Evolutionary conservation across 1,139 yeast genomes (phyloP), one percentile per base, ranked within the genome.

Genomic region (Candida sanyaensis): DNA sequence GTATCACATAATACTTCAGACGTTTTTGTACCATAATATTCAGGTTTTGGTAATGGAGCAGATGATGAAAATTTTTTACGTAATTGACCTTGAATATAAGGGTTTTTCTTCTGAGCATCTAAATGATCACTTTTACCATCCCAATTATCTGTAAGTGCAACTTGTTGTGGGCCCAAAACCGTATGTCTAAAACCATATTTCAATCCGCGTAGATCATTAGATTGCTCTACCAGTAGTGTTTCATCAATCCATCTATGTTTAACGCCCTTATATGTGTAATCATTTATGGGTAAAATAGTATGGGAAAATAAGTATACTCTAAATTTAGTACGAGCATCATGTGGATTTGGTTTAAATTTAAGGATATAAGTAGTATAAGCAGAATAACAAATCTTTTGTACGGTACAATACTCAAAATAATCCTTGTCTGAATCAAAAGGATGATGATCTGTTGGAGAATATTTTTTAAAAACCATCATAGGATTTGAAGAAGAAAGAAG

Each of bases 231-330:
- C 10, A 29, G 11, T 13, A n/a, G n/a, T 5, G 49, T 43, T 38
- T 52, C 56, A 30, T 50, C 49, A 13, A 53, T 40, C 55, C 55
- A 53, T 29, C 56, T 30, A 36, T 44, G 48, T 24, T 31, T 43
- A 24, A 47, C 38, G 2, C 50, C 54, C 6, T 52, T 40, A 23
- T 52, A 53, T 9, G 47, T 37, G 31, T 53, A 53, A 38, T 53
- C 56, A 44, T 41, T 31, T 7, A 52, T 48, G 2, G 56, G 55
- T 30, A 52, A 39, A 2, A 41, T 38, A 1, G 50, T 38, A 43
- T 52, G 55, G 17, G 49, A 32, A 43, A 52, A 53, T 48, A 53
- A 32, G 2, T 41, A 43, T 12, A 53, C 24, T 40, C 41, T 38
- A 37, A 53, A 53, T 34, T 43, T 46, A 3, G 31, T 11, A 24